Evolutionary conservation across 2,329 filamentous ascomycete genomes (phyloP).

Genomic region (Ophiognomonia clavigignenti-juglandacearum): DNA sequence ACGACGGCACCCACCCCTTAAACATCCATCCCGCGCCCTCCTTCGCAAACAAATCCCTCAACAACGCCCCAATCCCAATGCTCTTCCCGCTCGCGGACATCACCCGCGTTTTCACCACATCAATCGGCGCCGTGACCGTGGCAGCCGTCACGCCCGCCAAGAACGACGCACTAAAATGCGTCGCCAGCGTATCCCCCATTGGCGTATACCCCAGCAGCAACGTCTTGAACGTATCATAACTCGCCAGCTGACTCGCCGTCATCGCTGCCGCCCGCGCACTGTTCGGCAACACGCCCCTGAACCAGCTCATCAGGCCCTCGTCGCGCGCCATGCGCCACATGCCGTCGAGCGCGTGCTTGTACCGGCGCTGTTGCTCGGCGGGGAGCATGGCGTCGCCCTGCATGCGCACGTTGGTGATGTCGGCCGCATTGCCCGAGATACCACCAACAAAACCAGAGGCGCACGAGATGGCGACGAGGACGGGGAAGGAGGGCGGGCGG

Average conservation of each 20-base stretch:
- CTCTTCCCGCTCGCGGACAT: conserved; percentile 62
- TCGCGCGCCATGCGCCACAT: conserved; percentile 80
- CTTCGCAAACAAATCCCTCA: conserved; percentile 61
- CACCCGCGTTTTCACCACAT: conserved; percentile 84
- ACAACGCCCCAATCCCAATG: conserved; percentile 48
- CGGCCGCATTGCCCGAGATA: conserved; percentile 86
- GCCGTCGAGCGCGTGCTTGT: conserved; percentile 83
- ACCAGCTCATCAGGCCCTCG: conserved; percentile 72
- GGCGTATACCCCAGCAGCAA: conserved; percentile 61
- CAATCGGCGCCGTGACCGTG: conserved; percentile 78
- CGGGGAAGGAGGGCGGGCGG: conserved; percentile 60
- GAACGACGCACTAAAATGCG: conserved; percentile 74
- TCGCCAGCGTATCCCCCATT: conserved; percentile 64
- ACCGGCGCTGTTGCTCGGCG: conserved; percentile 70
- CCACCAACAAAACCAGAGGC: conserved; percentile 84
- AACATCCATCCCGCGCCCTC: conserved; percentile 83
- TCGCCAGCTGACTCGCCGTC: conserved; percentile 80
- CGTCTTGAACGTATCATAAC: conserved; percentile 78
- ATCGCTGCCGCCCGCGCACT: conserved; percentile 77
- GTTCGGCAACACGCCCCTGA: conserved; percentile 83
- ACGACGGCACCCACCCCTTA: conserved; percentile 82
- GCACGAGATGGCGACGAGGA: conserved; percentile 78
- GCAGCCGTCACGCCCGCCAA: conserved; percentile 79
- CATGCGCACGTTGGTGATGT: conserved; percentile 98
- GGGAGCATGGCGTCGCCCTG: conserved; percentile 85